Evolutionary conservation across 345 rosid species (phyloP).

Genomic region (Syzygium oleosum): DNA sequence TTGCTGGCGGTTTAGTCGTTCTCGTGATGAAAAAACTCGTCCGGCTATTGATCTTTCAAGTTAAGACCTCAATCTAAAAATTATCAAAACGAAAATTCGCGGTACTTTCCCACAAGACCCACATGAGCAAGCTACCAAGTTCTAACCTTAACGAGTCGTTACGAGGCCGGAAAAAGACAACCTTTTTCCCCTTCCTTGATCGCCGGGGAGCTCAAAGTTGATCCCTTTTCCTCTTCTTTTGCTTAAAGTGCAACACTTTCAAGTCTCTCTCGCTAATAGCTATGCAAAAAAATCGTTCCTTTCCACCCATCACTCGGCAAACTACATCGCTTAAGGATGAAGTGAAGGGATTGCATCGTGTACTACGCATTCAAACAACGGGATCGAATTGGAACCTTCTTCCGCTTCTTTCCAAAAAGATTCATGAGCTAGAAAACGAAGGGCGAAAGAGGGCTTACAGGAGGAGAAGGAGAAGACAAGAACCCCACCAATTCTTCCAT

Average conservation of each 20-base stretch:
- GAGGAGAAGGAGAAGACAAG: slow-evolving; percentile 55
- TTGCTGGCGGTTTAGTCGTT: background rate
- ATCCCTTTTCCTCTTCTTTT: background rate
- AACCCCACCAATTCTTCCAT: slow-evolving; percentile 76
- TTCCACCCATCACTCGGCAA: no score
- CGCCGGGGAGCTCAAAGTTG: background rate
- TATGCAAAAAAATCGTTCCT: background rate
- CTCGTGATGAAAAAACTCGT: background rate
- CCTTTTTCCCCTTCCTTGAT: background rate
- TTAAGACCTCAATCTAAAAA: no score
- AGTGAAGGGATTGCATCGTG: background rate
- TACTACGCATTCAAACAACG: background rate
- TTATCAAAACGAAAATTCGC: no score
- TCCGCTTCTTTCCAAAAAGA: background rate
- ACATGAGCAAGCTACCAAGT: background rate
- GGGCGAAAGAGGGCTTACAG: slow-evolving; percentile 28
- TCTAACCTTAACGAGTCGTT: background rate
- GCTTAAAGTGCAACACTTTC: background rate
- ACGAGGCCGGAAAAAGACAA: background rate
- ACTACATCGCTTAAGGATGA: no score
- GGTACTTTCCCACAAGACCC: background rate
- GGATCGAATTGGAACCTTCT: background rate
- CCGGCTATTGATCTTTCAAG: background rate
- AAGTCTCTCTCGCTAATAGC: background rate
- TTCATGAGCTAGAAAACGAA: background rate